Percentiles rank a stretch among this genome's conserved stretches.
These are phyloP conservation scores for Lachnellula hyalina DNA, from an alignment of 2,329 filamentous ascomycete genomes.

Conservation along the genomic window DNA sequence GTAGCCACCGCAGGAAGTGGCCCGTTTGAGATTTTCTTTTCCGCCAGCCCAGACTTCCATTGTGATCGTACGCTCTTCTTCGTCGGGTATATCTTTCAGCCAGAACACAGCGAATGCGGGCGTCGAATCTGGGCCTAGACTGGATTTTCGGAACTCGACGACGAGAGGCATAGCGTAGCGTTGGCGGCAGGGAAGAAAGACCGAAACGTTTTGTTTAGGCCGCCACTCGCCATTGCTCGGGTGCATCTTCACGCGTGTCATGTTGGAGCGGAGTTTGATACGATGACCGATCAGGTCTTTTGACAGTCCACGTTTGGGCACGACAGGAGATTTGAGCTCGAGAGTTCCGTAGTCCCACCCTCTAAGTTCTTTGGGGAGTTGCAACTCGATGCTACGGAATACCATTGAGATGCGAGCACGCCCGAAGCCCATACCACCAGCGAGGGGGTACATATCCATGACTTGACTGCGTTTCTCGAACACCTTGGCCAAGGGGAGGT, in stretches of 20 bases:
- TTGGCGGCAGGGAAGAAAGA: slow-evolving; percentile 50
- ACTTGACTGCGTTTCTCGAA: slow-evolving; percentile 60
- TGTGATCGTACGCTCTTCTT: slow-evolving; percentile 53
- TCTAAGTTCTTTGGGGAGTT: slow-evolving; percentile 51
- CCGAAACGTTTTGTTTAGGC: slow-evolving; percentile 41
- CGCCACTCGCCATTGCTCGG: slow-evolving; percentile 45
- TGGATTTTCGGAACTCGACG: slow-evolving; percentile 54
- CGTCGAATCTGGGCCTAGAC: slow-evolving; percentile 47
- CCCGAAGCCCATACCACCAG: slow-evolving; percentile 69
- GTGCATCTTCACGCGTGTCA: slow-evolving; percentile 51
- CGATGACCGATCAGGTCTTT: slow-evolving; percentile 43
- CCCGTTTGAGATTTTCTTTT: slow-evolving; percentile 46
- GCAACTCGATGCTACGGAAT: slow-evolving; percentile 63
- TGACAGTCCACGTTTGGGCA: slow-evolving; percentile 39
- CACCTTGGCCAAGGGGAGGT: slow-evolving; percentile 57
- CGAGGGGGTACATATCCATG: slow-evolving; percentile 60
- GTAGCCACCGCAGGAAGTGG: slow-evolving; percentile 38
- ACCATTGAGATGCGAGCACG: slow-evolving; percentile 65
- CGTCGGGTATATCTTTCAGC: slow-evolving; percentile 65
- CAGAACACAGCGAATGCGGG: slow-evolving; percentile 60
- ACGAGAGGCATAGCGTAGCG: slow-evolving; percentile 54
- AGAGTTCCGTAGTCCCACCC: slow-evolving; percentile 72
- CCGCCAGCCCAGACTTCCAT: slow-evolving; percentile 61
- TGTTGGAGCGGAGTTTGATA: slow-evolving; percentile 52
- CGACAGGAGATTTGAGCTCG: slow-evolving; percentile 52